A percentile compares a stretch with the other conserved stretches of the same genome.
phyloP scores from a whole-genome alignment of 2,329 filamentous ascomycete species.

The Pseudocercospora eumusae region DNA sequence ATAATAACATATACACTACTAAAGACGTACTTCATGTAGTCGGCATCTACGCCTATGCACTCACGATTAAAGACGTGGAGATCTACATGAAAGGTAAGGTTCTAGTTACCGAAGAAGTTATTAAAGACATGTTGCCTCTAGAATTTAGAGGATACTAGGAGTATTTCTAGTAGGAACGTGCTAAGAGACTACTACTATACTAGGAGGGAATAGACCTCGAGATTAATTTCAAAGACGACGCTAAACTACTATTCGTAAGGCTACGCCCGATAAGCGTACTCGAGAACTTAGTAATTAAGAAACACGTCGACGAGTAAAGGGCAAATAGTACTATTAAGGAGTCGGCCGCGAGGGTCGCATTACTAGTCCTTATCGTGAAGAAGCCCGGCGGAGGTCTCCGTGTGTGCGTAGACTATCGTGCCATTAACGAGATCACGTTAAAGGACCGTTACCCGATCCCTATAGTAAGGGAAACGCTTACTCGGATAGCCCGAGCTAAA shows the following conservation, averaged over 20 bases:
- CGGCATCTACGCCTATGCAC: background rate
- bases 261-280: background rate
- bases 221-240: background rate
- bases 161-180: background rate
- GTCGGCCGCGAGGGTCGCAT: background rate
- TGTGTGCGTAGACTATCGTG: background rate
- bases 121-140: background rate
- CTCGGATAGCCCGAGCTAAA: background rate
- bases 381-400: background rate
- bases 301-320: background rate
- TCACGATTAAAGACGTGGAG: background rate
- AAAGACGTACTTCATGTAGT: background rate
- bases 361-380: background rate
- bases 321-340: background rate
- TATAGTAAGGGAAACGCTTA: background rate
- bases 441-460: background rate
- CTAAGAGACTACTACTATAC: background rate
- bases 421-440: no score
- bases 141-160: background rate
- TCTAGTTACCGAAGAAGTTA: no score
- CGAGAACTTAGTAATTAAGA: background rate
- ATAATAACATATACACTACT: background rate
- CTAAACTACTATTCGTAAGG: background rate
- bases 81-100: background rate
- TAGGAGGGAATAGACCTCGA: background rate